Evolutionary conservation across 345 rosid species (phyloP).

Genomic region (Eutrema japonicum): DNA sequence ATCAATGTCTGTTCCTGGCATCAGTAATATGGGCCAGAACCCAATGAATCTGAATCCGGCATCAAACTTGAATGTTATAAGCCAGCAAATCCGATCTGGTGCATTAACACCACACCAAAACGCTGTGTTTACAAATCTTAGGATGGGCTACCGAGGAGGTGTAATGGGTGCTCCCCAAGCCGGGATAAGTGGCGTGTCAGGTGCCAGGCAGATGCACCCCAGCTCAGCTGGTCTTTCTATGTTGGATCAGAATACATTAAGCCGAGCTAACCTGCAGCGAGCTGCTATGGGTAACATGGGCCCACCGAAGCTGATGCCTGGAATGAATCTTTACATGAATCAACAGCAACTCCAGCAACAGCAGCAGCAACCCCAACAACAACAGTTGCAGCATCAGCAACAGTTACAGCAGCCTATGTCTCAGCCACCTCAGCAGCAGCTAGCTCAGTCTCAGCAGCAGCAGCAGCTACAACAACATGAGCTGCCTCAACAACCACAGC

Average conservation of each 20-base stretch:
- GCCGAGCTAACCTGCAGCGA: constrained; percentile 70
- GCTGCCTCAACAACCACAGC: constrained; percentile 51
- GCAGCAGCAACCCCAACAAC: constrained; percentile 43
- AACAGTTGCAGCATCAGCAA: constrained; percentile 49
- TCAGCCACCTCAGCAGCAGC: constrained; percentile 42
- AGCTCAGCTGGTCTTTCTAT: constrained; percentile 63
- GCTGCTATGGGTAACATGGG: constrained; percentile 75
- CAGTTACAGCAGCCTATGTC: constrained; percentile 51
- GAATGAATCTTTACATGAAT: constrained; percentile 67
- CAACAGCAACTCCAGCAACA: constrained; percentile 58
- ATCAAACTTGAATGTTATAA: constrained; percentile 55
- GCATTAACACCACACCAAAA: constrained; percentile 47
- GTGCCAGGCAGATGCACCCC: constrained; percentile 68
- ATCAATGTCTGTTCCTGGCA: constrained; percentile 68
- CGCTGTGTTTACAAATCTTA: constrained; percentile 44
- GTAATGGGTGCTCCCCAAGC: constrained; percentile 66
- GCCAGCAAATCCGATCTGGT: constrained; percentile 66
- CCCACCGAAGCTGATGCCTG: constrained; percentile 79
- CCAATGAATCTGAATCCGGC: constrained; percentile 59
- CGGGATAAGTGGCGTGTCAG: constrained; percentile 67
- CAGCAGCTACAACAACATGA: constrained; percentile 45
- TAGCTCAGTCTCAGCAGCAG: constrained; percentile 47
- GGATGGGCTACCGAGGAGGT: constrained; percentile 43
- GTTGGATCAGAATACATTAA: constrained; percentile 60
- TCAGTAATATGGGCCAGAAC: constrained; percentile 68